These are phyloP conservation scores for Penicillium nucicola DNA, from an alignment of 495 filamentous ascomycete species.

Conservation along the genomic window DNA sequence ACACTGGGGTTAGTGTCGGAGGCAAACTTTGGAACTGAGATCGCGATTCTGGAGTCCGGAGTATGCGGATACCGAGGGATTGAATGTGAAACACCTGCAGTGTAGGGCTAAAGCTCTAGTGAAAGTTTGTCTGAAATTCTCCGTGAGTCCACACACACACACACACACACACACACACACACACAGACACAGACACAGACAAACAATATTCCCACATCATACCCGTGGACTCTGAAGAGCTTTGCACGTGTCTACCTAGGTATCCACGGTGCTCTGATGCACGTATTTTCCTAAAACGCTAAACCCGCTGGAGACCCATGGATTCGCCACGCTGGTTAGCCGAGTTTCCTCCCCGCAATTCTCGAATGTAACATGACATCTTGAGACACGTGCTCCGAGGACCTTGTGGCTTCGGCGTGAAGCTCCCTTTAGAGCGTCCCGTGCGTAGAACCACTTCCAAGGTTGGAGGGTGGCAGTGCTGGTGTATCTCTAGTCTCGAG, in stretches of 20 bases:
- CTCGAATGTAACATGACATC: neutral
- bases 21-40: neutral
- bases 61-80: constrained; percentile 6
- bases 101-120: neutral
- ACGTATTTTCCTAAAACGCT: too few relatives aligned
- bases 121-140: too few relatives aligned
- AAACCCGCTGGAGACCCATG: too few relatives aligned
- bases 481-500: neutral
- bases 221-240: too few relatives aligned
- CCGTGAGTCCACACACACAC: too few relatives aligned
- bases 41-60: constrained; percentile 4
- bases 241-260: too few relatives aligned
- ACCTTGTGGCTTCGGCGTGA: neutral
- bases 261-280: too few relatives aligned
- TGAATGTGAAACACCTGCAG: constrained; percentile 3
- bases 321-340: constrained; percentile 6
- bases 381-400: constrained; percentile 2
- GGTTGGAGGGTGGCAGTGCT: constrained; percentile 2
- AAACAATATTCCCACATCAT: too few relatives aligned
- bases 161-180: too few relatives aligned
- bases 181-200: too few relatives aligned
- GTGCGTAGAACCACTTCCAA: neutral
- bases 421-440: neutral
- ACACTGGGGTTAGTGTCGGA: neutral
- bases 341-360: constrained; percentile 17